Percentiles rank a stretch among this genome's conserved stretches.
phyloP scores from a whole-genome alignment of 2,329 filamentous ascomycete genomes.

The Sarocladium kiliense region DNA sequence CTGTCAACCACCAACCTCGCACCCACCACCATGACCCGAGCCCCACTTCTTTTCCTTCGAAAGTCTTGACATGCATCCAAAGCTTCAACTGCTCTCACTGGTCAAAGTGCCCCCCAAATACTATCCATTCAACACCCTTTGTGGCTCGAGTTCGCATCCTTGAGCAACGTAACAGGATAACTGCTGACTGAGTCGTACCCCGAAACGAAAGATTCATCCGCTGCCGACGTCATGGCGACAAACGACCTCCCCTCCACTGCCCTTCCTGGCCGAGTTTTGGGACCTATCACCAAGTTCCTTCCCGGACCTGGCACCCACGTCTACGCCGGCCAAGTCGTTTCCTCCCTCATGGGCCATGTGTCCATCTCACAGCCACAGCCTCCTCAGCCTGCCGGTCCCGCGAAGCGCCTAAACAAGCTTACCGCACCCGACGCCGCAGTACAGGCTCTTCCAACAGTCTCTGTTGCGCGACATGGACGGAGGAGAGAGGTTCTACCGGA shows the following conservation, averaged over 20 bases:
- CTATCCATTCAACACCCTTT: neutral
- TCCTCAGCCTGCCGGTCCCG: constrained; percentile 41
- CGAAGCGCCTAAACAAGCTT: constrained; percentile 56
- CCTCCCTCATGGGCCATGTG: constrained; percentile 76
- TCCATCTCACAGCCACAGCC: constrained; percentile 44
- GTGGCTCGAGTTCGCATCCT: neutral
- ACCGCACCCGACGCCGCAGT: constrained; percentile 31
- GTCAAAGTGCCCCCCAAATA: no score
- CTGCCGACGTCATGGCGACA: constrained; percentile 22
- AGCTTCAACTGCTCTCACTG: constrained; percentile 1
- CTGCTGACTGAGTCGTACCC: no score
- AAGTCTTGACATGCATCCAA: constrained; percentile 1
- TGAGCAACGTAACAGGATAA: no score
- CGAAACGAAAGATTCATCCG: no score
- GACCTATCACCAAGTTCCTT: constrained; percentile 58
- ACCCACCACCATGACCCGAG: neutral
- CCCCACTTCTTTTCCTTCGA: neutral
- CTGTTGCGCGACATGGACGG: constrained; percentile 43
- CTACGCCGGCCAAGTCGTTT: constrained; percentile 67
- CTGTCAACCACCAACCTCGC: no score
- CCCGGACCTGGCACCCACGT: constrained; percentile 83
- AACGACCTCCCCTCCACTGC: constrained; percentile 49
- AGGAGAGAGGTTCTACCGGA: constrained; percentile 74
- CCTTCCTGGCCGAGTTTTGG: constrained; percentile 79
- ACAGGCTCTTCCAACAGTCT: constrained; percentile 46